These are phyloP conservation scores for Vitis hybrid DNA, from an alignment of 177 flowering plant genomes.

Conservation along the genomic window DNA sequence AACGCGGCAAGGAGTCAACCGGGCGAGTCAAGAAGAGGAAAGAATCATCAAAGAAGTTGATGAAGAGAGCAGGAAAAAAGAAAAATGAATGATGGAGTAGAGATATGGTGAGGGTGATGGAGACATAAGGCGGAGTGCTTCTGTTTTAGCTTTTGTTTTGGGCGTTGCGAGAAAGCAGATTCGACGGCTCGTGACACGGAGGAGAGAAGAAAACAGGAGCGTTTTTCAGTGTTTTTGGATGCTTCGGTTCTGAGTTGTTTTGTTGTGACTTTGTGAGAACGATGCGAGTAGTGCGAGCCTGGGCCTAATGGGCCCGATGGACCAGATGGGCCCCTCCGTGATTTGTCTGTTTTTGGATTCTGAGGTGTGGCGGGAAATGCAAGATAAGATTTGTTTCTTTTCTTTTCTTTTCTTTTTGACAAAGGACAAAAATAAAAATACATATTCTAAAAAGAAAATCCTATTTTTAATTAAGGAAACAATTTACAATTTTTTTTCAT, in stretches of 20 bases:
- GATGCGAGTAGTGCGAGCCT: not conserved
- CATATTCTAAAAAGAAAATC: too few relatives aligned
- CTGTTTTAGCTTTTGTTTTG: not conserved
- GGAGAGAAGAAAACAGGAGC: not conserved
- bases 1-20: not conserved
- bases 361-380: too few relatives aligned
- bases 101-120: constrained; percentile 4
- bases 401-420: too few relatives aligned
- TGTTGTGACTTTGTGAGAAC: not conserved
- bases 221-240: not conserved
- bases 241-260: constrained; percentile 9
- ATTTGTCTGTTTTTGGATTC: too few relatives aligned
- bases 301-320: too few relatives aligned
- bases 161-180: not conserved
- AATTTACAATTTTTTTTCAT: too few relatives aligned
- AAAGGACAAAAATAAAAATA: too few relatives aligned
- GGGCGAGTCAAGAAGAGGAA: not conserved
- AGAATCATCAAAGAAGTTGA: not conserved
- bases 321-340: too few relatives aligned
- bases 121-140: not conserved
- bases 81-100: not conserved
- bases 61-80: not conserved
- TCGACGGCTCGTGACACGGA: not conserved
- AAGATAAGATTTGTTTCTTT: too few relatives aligned
- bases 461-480: too few relatives aligned